Conservation (phyloP, 148 eudicot genomes). For the Tetragonia tetragonoides region DNA sequence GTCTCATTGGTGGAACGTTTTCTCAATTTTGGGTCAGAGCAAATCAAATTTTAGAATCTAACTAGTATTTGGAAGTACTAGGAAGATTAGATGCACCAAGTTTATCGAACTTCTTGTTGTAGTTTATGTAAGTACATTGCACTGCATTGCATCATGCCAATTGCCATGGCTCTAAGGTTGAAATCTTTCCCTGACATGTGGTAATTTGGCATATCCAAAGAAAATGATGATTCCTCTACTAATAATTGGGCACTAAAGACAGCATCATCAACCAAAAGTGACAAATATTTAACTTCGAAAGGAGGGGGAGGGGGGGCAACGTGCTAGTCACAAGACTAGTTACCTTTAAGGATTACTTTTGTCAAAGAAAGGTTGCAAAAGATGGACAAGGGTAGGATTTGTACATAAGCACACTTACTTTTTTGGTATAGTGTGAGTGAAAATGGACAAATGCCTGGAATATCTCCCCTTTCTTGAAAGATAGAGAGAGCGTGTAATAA, state of each 20-base stretch:
- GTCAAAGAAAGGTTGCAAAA: constrained; percentile 14
- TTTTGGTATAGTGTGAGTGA: constrained; percentile 7
- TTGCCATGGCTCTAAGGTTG: no score
- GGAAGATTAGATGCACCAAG: background rate
- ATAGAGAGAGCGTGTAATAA: no score
- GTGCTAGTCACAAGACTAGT: constrained; percentile 25
- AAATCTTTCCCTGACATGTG: no score
- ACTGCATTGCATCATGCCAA: no score
- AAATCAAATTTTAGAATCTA: no score
- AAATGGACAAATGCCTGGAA: no score
- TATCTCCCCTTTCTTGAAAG: no score
- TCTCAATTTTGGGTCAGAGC: no score
- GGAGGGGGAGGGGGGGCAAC: background rate
- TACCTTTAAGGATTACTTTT: constrained; percentile 3
- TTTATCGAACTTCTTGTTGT: background rate
- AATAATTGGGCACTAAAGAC: constrained; percentile 6
- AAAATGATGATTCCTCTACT: background rate
- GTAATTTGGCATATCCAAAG: background rate
- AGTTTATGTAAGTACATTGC: no score
- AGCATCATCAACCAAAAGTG: constrained; percentile 15
- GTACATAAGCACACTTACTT: constrained; percentile 7
- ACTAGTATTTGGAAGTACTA: no score
- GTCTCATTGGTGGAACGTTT: no score
- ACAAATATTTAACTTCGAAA: constrained; percentile 12
- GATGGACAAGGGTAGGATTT: constrained; percentile 18